phyloP scores from a whole-genome alignment of 106 monocot species.

The Hemerocallis citrina region DNA sequence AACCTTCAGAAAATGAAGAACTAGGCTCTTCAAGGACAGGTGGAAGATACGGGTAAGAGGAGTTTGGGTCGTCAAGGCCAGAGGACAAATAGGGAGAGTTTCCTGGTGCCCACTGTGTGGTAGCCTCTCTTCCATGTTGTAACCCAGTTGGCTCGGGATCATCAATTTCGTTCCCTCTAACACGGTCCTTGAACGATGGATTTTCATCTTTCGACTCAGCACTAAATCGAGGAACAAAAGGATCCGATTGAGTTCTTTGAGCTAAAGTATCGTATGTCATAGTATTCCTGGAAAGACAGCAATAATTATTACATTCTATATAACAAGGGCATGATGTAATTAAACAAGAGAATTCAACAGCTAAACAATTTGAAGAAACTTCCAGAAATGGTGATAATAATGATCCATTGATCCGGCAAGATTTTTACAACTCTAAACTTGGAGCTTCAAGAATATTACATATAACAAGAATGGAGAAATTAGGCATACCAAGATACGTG shows the following conservation, averaged over 20 bases:
- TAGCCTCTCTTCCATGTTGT: slow-evolving; percentile 29
- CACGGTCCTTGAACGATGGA: slow-evolving; percentile 42
- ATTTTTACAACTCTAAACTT: background rate
- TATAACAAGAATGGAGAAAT: background rate
- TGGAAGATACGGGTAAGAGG: slow-evolving; percentile 72
- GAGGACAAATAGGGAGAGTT: slow-evolving; percentile 40
- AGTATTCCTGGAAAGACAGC: slow-evolving; percentile 32
- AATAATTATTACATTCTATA: background rate
- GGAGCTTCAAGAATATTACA: background rate
- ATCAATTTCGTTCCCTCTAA: slow-evolving; percentile 27
- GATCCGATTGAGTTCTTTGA: slow-evolving; percentile 33
- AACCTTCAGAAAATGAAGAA: slow-evolving; percentile 99
- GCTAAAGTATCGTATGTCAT: slow-evolving; percentile 26
- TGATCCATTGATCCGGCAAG: background rate
- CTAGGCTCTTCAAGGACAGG: slow-evolving; percentile 85
- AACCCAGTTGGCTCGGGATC: slow-evolving; percentile 28
- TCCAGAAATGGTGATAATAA: background rate
- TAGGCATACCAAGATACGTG: background rate
- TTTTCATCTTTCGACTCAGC: slow-evolving; percentile 35
- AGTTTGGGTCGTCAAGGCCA: slow-evolving; percentile 48
- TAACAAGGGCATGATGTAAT: background rate
- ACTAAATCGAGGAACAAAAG: slow-evolving; percentile 32
- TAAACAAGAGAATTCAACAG: background rate
- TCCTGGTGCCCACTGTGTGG: slow-evolving; percentile 38
- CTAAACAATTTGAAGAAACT: background rate